Percentiles rank a stretch among this genome's conserved stretches.
Evolutionary conservation across 139 green algal species (phyloP).

Genomic region (Pedinophyceae sp.): DNA sequence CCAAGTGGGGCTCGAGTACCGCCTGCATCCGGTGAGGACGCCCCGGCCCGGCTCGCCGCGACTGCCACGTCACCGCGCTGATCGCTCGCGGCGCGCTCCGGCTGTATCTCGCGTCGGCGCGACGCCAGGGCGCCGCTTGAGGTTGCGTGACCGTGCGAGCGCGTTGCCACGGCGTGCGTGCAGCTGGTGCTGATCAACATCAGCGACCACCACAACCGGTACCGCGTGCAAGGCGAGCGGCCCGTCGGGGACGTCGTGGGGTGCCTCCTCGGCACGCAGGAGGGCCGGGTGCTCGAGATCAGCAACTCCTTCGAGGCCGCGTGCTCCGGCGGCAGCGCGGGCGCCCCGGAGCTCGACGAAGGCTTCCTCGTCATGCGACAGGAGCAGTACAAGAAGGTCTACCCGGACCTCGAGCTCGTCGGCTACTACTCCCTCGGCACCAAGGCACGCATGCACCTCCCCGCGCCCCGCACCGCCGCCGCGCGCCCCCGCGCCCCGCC

Average conservation of each 20-base stretch:
- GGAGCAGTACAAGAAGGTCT: constrained; percentile 10
- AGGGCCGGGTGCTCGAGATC: constrained; percentile 2
- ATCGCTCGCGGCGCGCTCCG: too few relatives aligned
- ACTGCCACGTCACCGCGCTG: too few relatives aligned
- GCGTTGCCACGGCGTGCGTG: too few relatives aligned
- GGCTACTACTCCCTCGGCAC: constrained; percentile 4
- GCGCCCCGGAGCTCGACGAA: constrained; percentile 3
- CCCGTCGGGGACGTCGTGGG: neutral
- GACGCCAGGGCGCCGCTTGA: too few relatives aligned
- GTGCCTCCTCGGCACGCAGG: constrained; percentile 7
- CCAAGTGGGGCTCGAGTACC: neutral
- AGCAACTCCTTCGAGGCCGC: constrained; percentile 7
- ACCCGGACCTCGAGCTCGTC: constrained; percentile 7
- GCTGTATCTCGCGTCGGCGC: too few relatives aligned
- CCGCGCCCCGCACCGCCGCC: too few relatives aligned
- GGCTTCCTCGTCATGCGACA: neutral
- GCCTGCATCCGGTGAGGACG: neutral
- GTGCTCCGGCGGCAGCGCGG: too few relatives aligned
- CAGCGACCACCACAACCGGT: constrained; percentile 6
- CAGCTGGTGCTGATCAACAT: constrained; percentile 10
- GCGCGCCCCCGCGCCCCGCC: too few relatives aligned
- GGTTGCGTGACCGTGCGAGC: too few relatives aligned
- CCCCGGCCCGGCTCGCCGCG: too few relatives aligned
- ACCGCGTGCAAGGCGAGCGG: neutral
- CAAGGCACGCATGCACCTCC: too few relatives aligned